These are phyloP conservation scores for Taiozyma sp. DNA, from an alignment of 1,139 yeast species.

Conservation along the genomic window DNA sequence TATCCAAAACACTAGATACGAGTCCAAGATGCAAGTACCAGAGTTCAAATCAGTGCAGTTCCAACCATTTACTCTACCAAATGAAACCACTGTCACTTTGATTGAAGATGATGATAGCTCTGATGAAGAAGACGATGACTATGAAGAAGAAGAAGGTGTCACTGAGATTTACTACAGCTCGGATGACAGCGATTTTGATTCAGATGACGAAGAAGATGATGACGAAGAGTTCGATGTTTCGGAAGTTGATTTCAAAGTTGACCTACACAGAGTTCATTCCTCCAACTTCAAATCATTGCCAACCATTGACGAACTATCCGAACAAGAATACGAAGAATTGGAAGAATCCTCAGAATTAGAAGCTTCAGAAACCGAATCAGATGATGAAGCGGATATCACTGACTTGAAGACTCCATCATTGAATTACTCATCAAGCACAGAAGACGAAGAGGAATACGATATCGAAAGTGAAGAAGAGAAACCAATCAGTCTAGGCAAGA, in stretches of 20 bases:
- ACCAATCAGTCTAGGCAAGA: not conserved
- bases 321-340: constrained; percentile 14
- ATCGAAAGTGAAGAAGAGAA: constrained; percentile 6
- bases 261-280: constrained; percentile 1
- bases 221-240: constrained; percentile 4
- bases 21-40: constrained; percentile 2
- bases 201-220: constrained; percentile 9
- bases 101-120: constrained; percentile 22
- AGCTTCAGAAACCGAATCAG: constrained; percentile 5
- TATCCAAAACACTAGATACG: constrained; percentile 14
- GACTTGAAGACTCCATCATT: constrained; percentile 20
- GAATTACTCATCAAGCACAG: constrained; percentile 17
- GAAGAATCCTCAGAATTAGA: constrained; percentile 7
- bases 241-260: constrained; percentile 1
- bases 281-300: constrained; percentile 15
- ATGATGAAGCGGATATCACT: constrained; percentile 17
- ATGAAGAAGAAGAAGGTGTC: constrained; percentile 2
- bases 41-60: constrained; percentile 3
- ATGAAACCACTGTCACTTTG: constrained; percentile 11
- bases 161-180: not conserved
- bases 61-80: constrained; percentile 5
- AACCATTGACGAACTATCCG: constrained; percentile 16
- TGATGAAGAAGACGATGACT: constrained; percentile 15
- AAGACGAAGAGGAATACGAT: constrained; percentile 14
- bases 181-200: constrained; percentile 10